These are phyloP conservation scores for Closterium sp. DNA, from an alignment of 139 green algal genomes.

Conservation along the genomic window DNA sequence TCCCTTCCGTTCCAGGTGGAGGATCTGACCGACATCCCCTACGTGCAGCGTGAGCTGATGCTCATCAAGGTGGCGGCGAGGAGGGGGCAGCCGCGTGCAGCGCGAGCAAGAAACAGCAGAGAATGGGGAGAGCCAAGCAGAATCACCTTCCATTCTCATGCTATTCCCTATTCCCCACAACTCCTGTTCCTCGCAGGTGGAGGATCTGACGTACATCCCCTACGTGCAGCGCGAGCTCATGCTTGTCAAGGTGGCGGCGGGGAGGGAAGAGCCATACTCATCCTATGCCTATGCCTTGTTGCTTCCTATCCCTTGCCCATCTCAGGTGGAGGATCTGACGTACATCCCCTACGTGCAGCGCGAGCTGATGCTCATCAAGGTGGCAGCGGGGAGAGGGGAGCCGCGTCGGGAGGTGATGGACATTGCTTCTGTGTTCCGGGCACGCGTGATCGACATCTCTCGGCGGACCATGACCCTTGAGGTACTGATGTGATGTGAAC, in stretches of 20 bases:
- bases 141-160: too few relatives aligned
- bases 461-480: slow-evolving; percentile 82
- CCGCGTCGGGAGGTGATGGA: slow-evolving; percentile 77
- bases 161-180: too few relatives aligned
- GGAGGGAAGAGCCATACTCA: too few relatives aligned
- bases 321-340: slow-evolving; percentile 72
- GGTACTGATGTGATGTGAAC: too few relatives aligned
- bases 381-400: slow-evolving; percentile 41
- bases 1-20: slow-evolving; percentile 57
- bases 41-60: slow-evolving; percentile 87
- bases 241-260: slow-evolving; percentile 94
- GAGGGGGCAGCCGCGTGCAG: neutral
- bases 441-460: slow-evolving; percentile 77
- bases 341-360: slow-evolving; percentile 73
- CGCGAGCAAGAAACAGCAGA: too few relatives aligned
- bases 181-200: too few relatives aligned
- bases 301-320: too few relatives aligned
- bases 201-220: slow-evolving; percentile 67
- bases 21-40: slow-evolving; percentile 76
- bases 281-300: too few relatives aligned
- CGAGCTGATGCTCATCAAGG: slow-evolving; percentile 96
- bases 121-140: too few relatives aligned
- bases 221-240: slow-evolving; percentile 68
- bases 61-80: slow-evolving; percentile 81
- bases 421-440: slow-evolving; percentile 88